A percentile compares a stretch with the other conserved stretches of the same genome.
phyloP scores from a whole-genome alignment of 2,329 filamentous ascomycete species.

The Alternaria sp. region DNA sequence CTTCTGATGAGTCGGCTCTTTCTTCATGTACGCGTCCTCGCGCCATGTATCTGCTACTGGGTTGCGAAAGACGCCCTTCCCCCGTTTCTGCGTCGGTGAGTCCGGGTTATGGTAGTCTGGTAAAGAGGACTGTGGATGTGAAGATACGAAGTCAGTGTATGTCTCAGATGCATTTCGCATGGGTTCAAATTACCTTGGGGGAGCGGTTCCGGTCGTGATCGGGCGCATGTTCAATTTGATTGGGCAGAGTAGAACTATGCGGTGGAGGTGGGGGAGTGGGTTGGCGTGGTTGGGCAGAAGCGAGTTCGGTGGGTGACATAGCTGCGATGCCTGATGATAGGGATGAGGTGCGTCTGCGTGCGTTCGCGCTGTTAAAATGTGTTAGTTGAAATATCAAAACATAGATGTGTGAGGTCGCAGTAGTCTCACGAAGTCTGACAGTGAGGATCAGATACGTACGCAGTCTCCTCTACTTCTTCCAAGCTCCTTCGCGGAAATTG shows the following conservation, averaged over 20 bases:
- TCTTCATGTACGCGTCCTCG: conserved; percentile 14
- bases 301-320: neutral
- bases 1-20: neutral
- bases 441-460: conserved; percentile 1
- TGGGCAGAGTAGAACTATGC: conserved; percentile 6
- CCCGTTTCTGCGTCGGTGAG: conserved; percentile 9
- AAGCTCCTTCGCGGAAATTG: neutral
- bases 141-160: neutral
- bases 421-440: neutral
- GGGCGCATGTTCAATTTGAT: conserved; percentile 3
- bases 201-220: conserved; percentile 5
- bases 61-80: conserved; percentile 7
- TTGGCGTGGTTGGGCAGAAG: conserved; percentile 2
- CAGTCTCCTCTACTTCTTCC: conserved; percentile 11
- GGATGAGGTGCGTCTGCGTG: conserved; percentile 1
- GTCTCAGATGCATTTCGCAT: neutral
- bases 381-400: neutral
- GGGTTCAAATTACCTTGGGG: neutral
- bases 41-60: conserved; percentile 15
- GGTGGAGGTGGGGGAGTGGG: neutral
- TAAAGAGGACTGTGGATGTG: neutral
- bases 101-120: conserved; percentile 6
- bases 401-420: neutral
- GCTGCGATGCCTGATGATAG: conserved; percentile 6
- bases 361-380: neutral